These are phyloP conservation scores for Penicillium griseofulvum DNA, from an alignment of 2,329 filamentous ascomycete species.

Conservation along the genomic window DNA sequence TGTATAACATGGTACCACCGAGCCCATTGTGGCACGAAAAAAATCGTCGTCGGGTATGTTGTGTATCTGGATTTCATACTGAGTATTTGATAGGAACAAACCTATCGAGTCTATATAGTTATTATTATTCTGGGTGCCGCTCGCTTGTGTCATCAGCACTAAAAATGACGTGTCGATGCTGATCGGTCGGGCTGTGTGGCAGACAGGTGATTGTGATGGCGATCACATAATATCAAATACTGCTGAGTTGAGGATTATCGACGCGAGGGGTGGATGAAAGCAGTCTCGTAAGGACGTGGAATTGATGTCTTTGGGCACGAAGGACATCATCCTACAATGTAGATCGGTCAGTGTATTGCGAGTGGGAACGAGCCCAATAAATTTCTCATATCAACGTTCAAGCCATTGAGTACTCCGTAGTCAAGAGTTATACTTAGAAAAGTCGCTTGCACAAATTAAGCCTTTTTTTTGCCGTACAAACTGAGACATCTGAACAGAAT, in stretches of 20 bases:
- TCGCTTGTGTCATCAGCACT: slow-evolving; percentile 2
- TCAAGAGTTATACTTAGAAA: too few relatives aligned
- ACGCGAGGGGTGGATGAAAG: neutral
- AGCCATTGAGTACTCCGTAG: neutral
- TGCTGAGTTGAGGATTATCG: neutral
- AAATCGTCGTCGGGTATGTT: neutral
- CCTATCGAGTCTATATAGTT: neutral
- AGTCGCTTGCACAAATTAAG: too few relatives aligned
- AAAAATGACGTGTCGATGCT: slow-evolving; percentile 10
- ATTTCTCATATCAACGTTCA: neutral
- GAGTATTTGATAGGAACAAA: neutral
- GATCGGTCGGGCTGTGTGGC: slow-evolving; percentile 2
- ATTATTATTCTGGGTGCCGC: neutral
- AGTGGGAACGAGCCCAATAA: neutral
- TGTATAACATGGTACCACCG: neutral
- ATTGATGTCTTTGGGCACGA: neutral
- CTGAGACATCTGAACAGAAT: too few relatives aligned
- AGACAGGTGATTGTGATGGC: neutral
- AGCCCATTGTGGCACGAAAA: neutral
- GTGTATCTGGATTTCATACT: neutral
- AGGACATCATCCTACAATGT: neutral
- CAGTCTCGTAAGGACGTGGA: neutral
- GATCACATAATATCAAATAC: neutral
- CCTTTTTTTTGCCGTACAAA: too few relatives aligned
- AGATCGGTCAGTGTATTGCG: neutral